Evolutionary conservation across 805 yeast species (phyloP).

Genomic region (Candida nemodendra): DNA sequence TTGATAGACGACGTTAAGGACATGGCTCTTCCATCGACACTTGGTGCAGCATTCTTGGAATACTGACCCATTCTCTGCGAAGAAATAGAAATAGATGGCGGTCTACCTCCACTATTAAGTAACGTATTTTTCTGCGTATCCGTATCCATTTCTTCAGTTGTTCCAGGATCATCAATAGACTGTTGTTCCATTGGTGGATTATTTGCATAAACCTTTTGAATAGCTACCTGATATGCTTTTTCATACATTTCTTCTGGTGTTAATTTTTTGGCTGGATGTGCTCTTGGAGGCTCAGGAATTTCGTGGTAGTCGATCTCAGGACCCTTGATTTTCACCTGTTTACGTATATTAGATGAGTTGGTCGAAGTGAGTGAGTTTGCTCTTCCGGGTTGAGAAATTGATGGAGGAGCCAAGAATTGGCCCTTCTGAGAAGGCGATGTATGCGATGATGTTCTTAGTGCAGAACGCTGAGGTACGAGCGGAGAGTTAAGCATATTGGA

Average conservation of each 20-base stretch:
- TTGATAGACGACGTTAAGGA: conserved; percentile 10
- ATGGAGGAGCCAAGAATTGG: conserved; percentile 3
- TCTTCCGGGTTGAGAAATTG: conserved; percentile 5
- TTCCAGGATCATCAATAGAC: conserved; percentile 5
- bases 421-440: conserved; percentile 1
- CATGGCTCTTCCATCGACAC: conserved; percentile 11
- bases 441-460: conserved; percentile 11
- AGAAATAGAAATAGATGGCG: conserved; percentile 1
- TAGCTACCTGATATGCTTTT: conserved; percentile 54
- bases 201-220: conserved; percentile 54
- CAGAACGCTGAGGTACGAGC: conserved; percentile 14
- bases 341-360: conserved; percentile 18
- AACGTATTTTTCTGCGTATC: conserved; percentile 28
- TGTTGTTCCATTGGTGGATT: conserved; percentile 1
- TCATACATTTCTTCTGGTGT: conserved; percentile 54
- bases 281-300: conserved; percentile 6
- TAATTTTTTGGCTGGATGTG: conserved; percentile 11
- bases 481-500: conserved; percentile 16
- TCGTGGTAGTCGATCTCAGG: conserved; percentile 9
- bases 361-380: conserved; percentile 21
- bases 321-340: conserved; percentile 24
- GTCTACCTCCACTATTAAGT: conserved; percentile 18
- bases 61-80: neutral
- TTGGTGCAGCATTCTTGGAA: conserved; percentile 3
- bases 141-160: conserved; percentile 19